These are phyloP conservation scores for Phytopythium litorale DNA, from an alignment of 352 stramenopile species.

Conservation along the genomic window DNA sequence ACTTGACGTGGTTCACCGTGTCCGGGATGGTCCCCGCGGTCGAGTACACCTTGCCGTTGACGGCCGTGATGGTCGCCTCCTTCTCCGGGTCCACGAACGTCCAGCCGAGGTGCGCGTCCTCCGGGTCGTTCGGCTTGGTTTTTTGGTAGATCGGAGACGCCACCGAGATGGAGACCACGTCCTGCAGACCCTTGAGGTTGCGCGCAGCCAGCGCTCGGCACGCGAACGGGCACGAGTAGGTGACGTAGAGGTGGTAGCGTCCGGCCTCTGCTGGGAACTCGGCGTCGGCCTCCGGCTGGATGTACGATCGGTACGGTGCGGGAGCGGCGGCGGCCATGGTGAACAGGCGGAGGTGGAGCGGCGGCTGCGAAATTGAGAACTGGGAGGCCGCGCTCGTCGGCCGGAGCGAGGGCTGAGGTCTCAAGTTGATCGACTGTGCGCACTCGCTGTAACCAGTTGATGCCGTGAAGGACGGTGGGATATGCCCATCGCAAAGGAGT, in stretches of 20 bases:
- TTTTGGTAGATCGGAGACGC: slow-evolving; percentile 52
- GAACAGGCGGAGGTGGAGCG: neutral
- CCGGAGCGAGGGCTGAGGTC: too few relatives aligned
- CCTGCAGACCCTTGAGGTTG: slow-evolving; percentile 90
- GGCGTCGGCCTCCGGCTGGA: slow-evolving; percentile 27
- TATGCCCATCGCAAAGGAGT: too few relatives aligned
- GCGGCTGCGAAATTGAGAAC: neutral
- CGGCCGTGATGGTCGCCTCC: neutral
- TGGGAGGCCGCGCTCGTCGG: neutral
- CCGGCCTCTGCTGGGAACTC: slow-evolving; percentile 38
- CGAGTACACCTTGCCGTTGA: slow-evolving; percentile 12
- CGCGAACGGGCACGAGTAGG: slow-evolving; percentile 86
- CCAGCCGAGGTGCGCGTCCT: slow-evolving; percentile 34
- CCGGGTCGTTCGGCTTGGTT: slow-evolving; percentile 33
- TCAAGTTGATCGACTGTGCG: too few relatives aligned
- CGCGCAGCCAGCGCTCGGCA: slow-evolving; percentile 60
- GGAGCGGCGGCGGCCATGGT: slow-evolving; percentile 2
- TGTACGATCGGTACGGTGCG: slow-evolving; percentile 16
- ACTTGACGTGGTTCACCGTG: slow-evolving; percentile 30
- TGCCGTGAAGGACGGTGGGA: too few relatives aligned
- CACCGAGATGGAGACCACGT: slow-evolving; percentile 86
- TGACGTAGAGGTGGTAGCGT: slow-evolving; percentile 92
- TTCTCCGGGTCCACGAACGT: slow-evolving; percentile 21
- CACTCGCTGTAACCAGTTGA: too few relatives aligned
- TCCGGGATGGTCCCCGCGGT: slow-evolving; percentile 18